Evolutionary conservation across 805 yeast species (phyloP).

Genomic region (Myxozyma neotropica): DNA sequence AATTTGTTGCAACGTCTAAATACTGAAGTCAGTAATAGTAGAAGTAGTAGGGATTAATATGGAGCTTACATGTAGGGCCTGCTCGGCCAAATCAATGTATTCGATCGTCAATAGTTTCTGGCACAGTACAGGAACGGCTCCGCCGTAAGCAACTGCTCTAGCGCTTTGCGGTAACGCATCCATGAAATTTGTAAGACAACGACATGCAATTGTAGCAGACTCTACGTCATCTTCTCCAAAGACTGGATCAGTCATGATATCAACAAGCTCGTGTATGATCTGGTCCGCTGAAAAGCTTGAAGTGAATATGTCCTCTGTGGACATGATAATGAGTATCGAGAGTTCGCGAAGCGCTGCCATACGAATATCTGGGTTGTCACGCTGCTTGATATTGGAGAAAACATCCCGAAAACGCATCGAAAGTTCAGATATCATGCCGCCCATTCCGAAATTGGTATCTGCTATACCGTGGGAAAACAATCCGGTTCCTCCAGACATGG

Average conservation of each 20-base stretch:
- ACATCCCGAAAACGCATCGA: conserved; percentile 36
- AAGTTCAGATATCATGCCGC: conserved; percentile 37
- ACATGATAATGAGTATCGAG: conserved; percentile 41
- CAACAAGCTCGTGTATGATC: conserved; percentile 57
- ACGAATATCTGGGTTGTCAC: conserved; percentile 39
- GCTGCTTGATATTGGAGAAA: conserved; percentile 35
- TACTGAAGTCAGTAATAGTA: conserved; percentile 54
- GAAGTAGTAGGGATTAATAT: conserved; percentile 60
- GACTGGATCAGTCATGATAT: conserved; percentile 58
- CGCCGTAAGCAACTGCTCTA: conserved; percentile 61
- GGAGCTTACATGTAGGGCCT: conserved; percentile 65
- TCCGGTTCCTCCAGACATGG: conserved; percentile 11
- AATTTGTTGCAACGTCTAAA: conserved; percentile 46
- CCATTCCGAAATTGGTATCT: conserved; percentile 29
- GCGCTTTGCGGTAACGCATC: conserved; percentile 72
- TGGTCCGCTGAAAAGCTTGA: conserved; percentile 57
- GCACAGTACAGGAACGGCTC: conserved; percentile 67
- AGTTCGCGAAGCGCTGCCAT: conserved; percentile 43
- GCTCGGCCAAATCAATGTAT: conserved; percentile 90
- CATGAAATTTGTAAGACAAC: conserved; percentile 78
- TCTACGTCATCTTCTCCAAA: conserved; percentile 66
- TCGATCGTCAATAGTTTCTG: conserved; percentile 70
- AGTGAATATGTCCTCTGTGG: conserved; percentile 40
- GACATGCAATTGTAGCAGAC: conserved; percentile 77
- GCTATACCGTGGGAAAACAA: conserved; percentile 28